Evolutionary conservation across 2,329 filamentous ascomycete genomes (phyloP).

Genomic region (Rhynchosporium agropyri): DNA sequence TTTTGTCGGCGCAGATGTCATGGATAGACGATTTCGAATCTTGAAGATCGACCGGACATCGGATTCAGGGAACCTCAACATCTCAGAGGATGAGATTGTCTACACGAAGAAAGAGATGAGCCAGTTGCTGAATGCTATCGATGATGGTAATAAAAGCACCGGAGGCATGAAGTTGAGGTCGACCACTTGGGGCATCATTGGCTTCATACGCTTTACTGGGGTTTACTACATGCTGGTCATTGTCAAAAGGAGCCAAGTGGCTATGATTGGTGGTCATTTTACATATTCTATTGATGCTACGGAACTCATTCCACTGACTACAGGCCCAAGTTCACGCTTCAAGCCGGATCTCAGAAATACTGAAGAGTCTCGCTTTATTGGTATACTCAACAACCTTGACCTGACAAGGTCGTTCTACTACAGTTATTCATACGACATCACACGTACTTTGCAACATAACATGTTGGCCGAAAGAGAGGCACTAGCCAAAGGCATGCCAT

Average conservation of each 20-base stretch:
- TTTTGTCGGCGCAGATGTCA: conserved; percentile 88
- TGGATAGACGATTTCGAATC: conserved; percentile 85
- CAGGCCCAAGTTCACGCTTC: conserved; percentile 64
- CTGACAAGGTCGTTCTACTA: conserved; percentile 94
- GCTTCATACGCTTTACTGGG: conserved; percentile 94
- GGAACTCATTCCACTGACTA: conserved; percentile 84
- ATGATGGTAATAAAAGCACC: conserved; percentile 89
- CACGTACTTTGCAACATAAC: conserved; percentile 87
- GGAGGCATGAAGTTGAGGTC: conserved; percentile 89
- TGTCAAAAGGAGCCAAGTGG: conserved; percentile 93
- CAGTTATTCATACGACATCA: conserved; percentile 97
- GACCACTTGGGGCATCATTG: conserved; percentile 89
- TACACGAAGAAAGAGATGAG: conserved; percentile 93
- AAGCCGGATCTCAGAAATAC: conserved; percentile 78
- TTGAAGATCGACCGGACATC: conserved; percentile 92
- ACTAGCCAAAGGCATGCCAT: conserved; percentile 64
- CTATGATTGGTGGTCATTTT: conserved; percentile 94
- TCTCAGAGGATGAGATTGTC: conserved; percentile 92
- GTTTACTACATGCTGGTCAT: conserved; percentile 97
- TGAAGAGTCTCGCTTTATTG: conserved; percentile 86
- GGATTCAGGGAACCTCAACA: conserved; percentile 74
- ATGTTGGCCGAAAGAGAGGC: conserved; percentile 78
- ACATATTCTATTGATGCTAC: conserved; percentile 95
- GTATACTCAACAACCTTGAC: conserved; percentile 89
- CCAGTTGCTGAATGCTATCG: conserved; percentile 88